Conservation (phyloP, 768 basidiomycete genomes). For the Multifurca ochricompacta region DNA sequence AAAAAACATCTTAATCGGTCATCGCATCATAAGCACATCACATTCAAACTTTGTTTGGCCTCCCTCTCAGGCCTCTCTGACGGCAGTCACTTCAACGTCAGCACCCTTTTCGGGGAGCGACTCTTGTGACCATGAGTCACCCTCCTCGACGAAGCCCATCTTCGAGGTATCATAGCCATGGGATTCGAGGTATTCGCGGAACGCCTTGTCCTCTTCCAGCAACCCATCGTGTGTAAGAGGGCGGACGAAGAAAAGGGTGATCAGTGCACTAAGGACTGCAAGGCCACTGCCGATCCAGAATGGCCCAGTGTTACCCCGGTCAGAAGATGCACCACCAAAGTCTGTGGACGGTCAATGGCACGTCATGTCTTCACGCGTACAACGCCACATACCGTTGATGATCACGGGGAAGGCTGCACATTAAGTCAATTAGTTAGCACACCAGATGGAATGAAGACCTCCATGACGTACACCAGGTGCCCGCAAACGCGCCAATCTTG, state of each 20-base stretch:
- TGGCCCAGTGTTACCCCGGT: constrained; percentile 69
- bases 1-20: neutral
- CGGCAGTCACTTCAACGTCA: neutral
- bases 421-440: neutral
- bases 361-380: neutral
- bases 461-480: constrained; percentile 59
- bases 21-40: neutral
- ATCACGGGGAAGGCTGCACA: constrained; percentile 55
- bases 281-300: constrained; percentile 86
- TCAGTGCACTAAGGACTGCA: constrained; percentile 67
- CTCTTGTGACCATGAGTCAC: constrained; percentile 17
- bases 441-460: neutral
- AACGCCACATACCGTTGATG: constrained; percentile 40
- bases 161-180: constrained; percentile 71
- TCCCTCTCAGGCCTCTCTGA: neutral
- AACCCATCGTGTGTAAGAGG: constrained; percentile 75
- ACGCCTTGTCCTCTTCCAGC: constrained; percentile 66
- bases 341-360: constrained; percentile 30
- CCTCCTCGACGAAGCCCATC: constrained; percentile 50
- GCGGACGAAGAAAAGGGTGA: constrained; percentile 65
- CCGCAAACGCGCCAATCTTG: constrained; percentile 77
- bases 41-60: neutral
- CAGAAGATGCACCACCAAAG: constrained; percentile 48
- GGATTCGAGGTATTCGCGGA: constrained; percentile 73
- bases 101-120: constrained; percentile 20